These are phyloP conservation scores for Aspergillus quadrilineatus DNA, from an alignment of 2,329 filamentous ascomycete genomes.

Conservation along the genomic window DNA sequence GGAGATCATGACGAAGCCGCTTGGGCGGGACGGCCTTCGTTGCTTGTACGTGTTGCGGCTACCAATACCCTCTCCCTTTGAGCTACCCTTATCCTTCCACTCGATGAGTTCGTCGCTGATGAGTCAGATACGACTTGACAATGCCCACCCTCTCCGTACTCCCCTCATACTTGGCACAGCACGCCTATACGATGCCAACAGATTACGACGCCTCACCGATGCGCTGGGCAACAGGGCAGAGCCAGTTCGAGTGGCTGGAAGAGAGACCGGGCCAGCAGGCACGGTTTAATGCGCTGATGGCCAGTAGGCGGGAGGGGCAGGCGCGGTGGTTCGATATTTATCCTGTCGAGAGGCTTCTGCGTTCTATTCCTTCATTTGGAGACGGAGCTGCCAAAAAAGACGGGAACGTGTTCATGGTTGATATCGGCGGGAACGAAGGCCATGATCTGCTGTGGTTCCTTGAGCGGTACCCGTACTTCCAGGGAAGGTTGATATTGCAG, in stretches of 20 bases:
- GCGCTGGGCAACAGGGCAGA: slow-evolving; percentile 34
- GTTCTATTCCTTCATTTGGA: neutral
- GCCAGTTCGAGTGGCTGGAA: slow-evolving; percentile 36
- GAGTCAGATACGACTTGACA: slow-evolving; percentile 21
- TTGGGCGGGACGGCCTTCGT: slow-evolving; percentile 30
- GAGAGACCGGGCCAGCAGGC: slow-evolving; percentile 26
- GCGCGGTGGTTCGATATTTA: slow-evolving; percentile 35
- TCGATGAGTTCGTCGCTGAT: too few relatives aligned
- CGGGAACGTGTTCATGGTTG: slow-evolving; percentile 39
- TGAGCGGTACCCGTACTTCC: slow-evolving; percentile 31
- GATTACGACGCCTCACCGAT: slow-evolving; percentile 32
- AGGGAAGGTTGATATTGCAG: slow-evolving; percentile 40
- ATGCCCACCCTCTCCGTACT: slow-evolving; percentile 33
- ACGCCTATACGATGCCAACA: slow-evolving; percentile 28
- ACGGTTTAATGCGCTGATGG: slow-evolving; percentile 37
- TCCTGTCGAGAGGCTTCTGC: slow-evolving; percentile 9
- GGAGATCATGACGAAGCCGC: slow-evolving; percentile 25
- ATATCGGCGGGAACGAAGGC: slow-evolving; percentile 45
- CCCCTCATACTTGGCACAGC: slow-evolving; percentile 30
- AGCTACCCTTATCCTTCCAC: too few relatives aligned
- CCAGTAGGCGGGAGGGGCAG: slow-evolving; percentile 31
- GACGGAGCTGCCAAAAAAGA: slow-evolving; percentile 18
- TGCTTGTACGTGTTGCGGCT: slow-evolving; percentile 27
- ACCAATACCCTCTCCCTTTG: too few relatives aligned
- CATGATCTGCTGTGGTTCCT: slow-evolving; percentile 38